Evolutionary conservation across 371 early-diverging fungal species (phyloP).

Genomic region (Rhizomucor miehei): DNA sequence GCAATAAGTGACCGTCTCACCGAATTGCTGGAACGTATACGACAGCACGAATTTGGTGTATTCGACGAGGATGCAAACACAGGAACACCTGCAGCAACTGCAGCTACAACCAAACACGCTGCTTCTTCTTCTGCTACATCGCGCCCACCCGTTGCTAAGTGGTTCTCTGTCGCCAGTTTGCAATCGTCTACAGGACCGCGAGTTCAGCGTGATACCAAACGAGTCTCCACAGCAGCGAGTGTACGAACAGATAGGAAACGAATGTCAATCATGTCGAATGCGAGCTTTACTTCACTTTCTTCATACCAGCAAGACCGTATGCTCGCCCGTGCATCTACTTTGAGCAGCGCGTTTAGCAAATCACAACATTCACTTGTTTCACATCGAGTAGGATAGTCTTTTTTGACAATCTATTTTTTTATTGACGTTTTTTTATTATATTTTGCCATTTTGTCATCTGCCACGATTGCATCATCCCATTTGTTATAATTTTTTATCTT

Average conservation of each 20-base stretch:
- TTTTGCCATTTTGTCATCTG: too few relatives aligned
- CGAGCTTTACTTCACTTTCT: conserved; percentile 45
- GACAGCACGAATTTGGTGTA: conserved; percentile 32
- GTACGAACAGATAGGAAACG: conserved; percentile 25
- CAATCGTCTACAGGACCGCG: neutral
- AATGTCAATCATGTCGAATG: conserved; percentile 35
- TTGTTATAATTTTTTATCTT: too few relatives aligned
- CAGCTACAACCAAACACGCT: conserved; percentile 2
- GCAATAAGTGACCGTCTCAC: conserved; percentile 34
- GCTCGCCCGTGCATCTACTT: conserved; percentile 33
- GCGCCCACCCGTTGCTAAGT: neutral
- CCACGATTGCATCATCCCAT: too few relatives aligned
- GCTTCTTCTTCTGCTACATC: conserved; percentile 6
- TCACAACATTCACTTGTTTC: conserved; percentile 9
- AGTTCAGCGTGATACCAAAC: neutral
- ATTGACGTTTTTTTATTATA: too few relatives aligned
- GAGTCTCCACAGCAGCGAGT: conserved; percentile 14
- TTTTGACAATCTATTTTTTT: too few relatives aligned
- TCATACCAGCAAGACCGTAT: conserved; percentile 49
- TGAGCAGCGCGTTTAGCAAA: conserved; percentile 28
- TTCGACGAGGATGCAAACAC: conserved; percentile 1
- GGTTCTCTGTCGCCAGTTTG: neutral
- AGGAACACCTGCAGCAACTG: conserved; percentile 1
- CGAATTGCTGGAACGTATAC: conserved; percentile 35
- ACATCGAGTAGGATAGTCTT: too few relatives aligned